Conservation (phyloP, 306 rosid species). For the Cyamopsis tetragonoloba region DNA sequence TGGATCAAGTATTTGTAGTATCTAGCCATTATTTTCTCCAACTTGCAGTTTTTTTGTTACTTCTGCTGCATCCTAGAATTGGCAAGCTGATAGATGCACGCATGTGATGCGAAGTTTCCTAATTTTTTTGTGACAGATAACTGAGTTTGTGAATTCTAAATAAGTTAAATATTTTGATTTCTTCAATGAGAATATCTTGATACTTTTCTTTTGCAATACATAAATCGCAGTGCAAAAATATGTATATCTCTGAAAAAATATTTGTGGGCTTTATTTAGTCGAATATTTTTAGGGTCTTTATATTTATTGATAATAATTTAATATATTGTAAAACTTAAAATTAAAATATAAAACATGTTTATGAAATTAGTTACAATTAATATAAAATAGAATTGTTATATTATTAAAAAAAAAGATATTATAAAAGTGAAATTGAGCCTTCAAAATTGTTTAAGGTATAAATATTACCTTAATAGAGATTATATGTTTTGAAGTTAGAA, state of each 20-base stretch:
- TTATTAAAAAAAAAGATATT: too few relatives aligned
- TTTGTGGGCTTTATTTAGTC: not conserved
- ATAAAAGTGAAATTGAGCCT: too few relatives aligned
- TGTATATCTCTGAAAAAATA: not conserved
- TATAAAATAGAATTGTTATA: too few relatives aligned
- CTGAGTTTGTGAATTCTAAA: not conserved
- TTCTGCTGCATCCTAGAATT: conserved; percentile 11
- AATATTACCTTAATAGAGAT: too few relatives aligned
- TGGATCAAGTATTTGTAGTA: conserved; percentile 71
- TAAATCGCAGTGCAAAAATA: not conserved
- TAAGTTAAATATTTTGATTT: not conserved
- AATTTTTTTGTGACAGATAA: not conserved
- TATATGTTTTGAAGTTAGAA: too few relatives aligned
- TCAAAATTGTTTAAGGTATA: too few relatives aligned
- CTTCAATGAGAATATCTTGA: conserved; percentile 5
- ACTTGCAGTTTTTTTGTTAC: conserved; percentile 11
- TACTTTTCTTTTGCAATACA: not conserved
- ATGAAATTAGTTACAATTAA: too few relatives aligned
- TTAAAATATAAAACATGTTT: too few relatives aligned
- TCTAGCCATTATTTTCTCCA: conserved; percentile 20
- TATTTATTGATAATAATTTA: too few relatives aligned
- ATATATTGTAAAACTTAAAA: too few relatives aligned
- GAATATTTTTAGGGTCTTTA: conserved; percentile 7
- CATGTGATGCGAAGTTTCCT: not conserved
- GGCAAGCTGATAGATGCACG: conserved; percentile 10